Evolutionary conservation across 2,329 filamentous ascomycete species (phyloP).

Genomic region (Stromatinia cepivora): DNA sequence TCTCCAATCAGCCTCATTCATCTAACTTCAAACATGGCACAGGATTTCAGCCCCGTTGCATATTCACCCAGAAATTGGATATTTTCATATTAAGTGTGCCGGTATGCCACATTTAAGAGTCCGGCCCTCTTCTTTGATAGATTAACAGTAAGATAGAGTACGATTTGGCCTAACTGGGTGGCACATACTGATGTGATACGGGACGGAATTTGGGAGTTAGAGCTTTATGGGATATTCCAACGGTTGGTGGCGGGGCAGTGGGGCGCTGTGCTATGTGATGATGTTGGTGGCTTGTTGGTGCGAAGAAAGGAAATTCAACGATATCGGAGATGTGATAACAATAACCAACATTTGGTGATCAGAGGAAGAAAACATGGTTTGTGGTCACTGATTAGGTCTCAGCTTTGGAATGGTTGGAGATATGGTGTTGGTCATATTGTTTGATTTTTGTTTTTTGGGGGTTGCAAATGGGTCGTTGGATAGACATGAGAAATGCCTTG

Average conservation of each 20-base stretch:
- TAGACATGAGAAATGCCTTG: background rate
- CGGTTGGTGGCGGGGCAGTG: background rate
- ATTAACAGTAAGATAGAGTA: background rate
- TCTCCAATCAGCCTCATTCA: background rate
- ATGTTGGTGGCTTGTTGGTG: constrained; percentile 1
- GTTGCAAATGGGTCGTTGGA: background rate
- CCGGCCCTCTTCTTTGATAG: too few relatives aligned
- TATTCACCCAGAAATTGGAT: background rate
- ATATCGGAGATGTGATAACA: background rate
- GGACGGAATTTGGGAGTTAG: background rate
- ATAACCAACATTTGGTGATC: background rate
- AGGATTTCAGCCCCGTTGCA: background rate
- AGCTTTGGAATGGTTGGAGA: too few relatives aligned
- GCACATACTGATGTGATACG: background rate
- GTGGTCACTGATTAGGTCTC: background rate
- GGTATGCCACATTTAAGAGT: background rate
- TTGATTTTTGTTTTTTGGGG: background rate
- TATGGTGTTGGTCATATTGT: background rate
- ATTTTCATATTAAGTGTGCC: background rate
- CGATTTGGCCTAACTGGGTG: too few relatives aligned
- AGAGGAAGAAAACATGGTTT: background rate
- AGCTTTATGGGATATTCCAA: background rate
- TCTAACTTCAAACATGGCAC: background rate
- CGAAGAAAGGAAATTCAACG: too few relatives aligned
- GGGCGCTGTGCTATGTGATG: background rate